Evolutionary conservation across 805 yeast genomes (phyloP), one percentile per base, ranked within the genome.

Genomic region (Priceomyces haplophilus): DNA sequence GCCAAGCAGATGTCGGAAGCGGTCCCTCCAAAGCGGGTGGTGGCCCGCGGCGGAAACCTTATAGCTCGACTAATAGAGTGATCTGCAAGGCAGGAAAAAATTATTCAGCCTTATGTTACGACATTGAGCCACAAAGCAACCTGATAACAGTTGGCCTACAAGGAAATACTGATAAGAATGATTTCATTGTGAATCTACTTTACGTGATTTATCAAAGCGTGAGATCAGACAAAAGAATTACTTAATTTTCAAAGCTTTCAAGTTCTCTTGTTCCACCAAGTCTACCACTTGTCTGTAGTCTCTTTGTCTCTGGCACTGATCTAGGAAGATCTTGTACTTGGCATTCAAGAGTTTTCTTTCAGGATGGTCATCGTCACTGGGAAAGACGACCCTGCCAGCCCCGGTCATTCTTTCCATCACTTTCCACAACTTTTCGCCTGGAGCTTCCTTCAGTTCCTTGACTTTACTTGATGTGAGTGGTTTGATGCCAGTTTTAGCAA

Each of bases 341-440:
- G 83, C 85, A 46, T 77, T 68, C 60, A 93, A 74, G 46, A 93
- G 72, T 52, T 73, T 70, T 54, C 88, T 74, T 62, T 88, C 95
- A 0, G 86, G 80, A 45, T 78, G 76, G 34, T 65, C 64, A 13
- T 58, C 65, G 3, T 76, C 62, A 18, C 79, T 65, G 3, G 99
- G 98, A 49, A 70, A 64, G 31, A 93, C 85, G 10, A 83, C 88
- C 51, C 75, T 75, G 35, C 97, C 98, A 17, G 83, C 79, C 6
- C 95, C 91, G 1, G 96, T 84, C 71, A 90, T 75, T 47, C 76
- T 75, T 51, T 78, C 77, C 99, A 93, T 93, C 30, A 85, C 81
- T 29, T 80, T 78, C 98, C 98, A 91, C 45, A 93, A 70, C 42
- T 73, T 75, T 49, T 80, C 82, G 25, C 87, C 87, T 3, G 78